Base-by-base conservation (phyloP, 1,284 basidiomycete genomes). In the Singerocomus rubriflavus region DNA sequence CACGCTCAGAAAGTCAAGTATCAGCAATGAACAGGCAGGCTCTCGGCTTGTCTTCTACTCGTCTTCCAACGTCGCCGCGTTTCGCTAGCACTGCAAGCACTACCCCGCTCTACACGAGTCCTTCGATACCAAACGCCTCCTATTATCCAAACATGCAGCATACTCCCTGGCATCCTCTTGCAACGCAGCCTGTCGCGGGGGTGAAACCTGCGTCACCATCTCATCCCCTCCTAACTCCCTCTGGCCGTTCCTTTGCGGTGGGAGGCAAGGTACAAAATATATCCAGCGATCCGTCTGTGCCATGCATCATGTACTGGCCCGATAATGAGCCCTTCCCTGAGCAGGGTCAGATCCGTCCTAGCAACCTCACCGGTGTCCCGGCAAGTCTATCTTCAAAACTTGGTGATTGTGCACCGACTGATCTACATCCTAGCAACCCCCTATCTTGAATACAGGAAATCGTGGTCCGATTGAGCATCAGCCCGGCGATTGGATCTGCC, bases 401-500 rank as follows among this genome's bases (percentile, higher is more conserved):
- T 31, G 1, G 13, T 21, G 16, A 14, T 27, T 16, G 6, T 43
- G 38, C 31, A 5, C 11, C 34, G 2, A 3, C 39, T 53, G 34
- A 62, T 48, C 13, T 32, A 13, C 45, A 27, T 37, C 45, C 13
- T 50, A 86, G 81, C 87, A 85, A 55, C 88, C 88, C 14, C 89
- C 88, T 41, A 91, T 93, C 64, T 74, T 93, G 58, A 93, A 93
- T 65, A 93, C 91, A 0, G 91, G 91, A 9, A 93, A 93, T 68
- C 79, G 85, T 50, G 91, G 91, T 26, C 91, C 91, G 5, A 93
- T 93, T 48, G 78, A 79, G 59, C 77, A 88, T 71, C 91, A 93
- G 75, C 88, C 91, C 3, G 91, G 91, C n/a, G 91, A 93, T 71
- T 93, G 91, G 91, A 76, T 90, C 51, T 93, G 91, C 70, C 74